Evolutionary conservation across 2,329 filamentous ascomycete genomes (phyloP).

Genomic region (Orbilia blumenaviensis): DNA sequence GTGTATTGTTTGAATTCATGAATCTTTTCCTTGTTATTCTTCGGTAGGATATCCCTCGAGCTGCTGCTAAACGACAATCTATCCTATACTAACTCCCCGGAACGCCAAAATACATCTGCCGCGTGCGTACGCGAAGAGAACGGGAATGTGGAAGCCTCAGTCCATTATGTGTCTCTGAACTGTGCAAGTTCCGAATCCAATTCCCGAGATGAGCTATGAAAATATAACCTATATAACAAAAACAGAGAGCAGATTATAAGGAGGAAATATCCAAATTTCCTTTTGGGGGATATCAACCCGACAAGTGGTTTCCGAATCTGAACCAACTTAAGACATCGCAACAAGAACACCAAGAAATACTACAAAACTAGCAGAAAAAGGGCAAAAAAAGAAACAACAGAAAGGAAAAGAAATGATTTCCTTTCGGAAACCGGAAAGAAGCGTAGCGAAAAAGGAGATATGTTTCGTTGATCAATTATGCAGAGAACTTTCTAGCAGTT

Average conservation of each 20-base stretch:
- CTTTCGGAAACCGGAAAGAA: background rate
- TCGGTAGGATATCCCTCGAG: background rate
- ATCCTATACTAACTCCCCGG: background rate
- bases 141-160: background rate
- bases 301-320: background rate
- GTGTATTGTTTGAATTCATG: background rate
- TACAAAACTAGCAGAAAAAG: background rate
- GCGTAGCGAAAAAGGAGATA: background rate
- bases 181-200: background rate
- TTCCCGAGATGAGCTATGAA: background rate
- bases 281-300: slow-evolving; percentile 8
- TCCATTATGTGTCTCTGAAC: background rate
- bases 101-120: slow-evolving; percentile 11
- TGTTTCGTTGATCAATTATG: background rate
- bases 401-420: background rate
- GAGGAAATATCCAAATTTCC: slow-evolving; percentile 12
- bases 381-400: background rate
- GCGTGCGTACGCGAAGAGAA: background rate
- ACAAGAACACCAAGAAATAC: background rate
- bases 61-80: background rate
- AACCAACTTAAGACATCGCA: slow-evolving; percentile 2
- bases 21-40: no score
- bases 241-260: background rate
- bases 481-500: slow-evolving; percentile 6
- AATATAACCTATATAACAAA: background rate